phyloP scores from a whole-genome alignment of 2,329 filamentous ascomycete species.

The Arthrobotrys entomopaga region DNA sequence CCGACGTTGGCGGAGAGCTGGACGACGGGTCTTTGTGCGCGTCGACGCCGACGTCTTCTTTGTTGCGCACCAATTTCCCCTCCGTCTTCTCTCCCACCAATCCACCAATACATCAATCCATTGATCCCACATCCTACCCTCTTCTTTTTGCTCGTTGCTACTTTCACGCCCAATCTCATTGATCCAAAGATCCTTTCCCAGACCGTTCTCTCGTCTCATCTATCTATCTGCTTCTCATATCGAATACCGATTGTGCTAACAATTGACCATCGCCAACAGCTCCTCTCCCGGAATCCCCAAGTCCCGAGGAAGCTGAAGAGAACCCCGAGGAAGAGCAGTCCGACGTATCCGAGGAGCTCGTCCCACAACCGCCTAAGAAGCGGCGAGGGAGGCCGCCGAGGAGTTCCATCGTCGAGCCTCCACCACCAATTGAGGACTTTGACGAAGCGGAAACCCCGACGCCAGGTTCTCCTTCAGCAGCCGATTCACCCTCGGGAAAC shows the following conservation, averaged over 20 bases:
- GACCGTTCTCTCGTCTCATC: background rate
- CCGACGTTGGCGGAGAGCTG: background rate
- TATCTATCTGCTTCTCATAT: background rate
- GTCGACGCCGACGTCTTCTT: slow-evolving; percentile 18
- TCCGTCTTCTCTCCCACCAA: background rate
- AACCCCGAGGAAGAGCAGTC: slow-evolving; percentile 36
- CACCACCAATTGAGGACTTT: slow-evolving; percentile 24
- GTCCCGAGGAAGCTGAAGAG: slow-evolving; percentile 36
- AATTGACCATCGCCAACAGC: slow-evolving; percentile 19
- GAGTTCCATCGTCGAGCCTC: slow-evolving; percentile 54
- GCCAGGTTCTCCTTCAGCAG: slow-evolving; percentile 70
- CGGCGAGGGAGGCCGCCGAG: slow-evolving; percentile 66
- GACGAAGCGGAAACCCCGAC: slow-evolving; percentile 62
- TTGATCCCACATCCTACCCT: background rate
- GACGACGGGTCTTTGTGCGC: slow-evolving; percentile 9
- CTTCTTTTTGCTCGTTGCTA: too few relatives aligned
- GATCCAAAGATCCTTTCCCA: too few relatives aligned
- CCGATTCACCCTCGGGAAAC: slow-evolving; percentile 72
- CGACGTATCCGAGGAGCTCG: slow-evolving; percentile 36
- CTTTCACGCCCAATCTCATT: too few relatives aligned
- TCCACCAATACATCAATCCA: background rate
- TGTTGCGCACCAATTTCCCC: slow-evolving; percentile 3
- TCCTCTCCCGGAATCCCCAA: slow-evolving; percentile 39
- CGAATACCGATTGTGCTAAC: slow-evolving; percentile 19
- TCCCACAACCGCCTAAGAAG: slow-evolving; percentile 64